Conservation (phyloP, 1,139 yeast species). For the Magnusiomyces ingens region DNA sequence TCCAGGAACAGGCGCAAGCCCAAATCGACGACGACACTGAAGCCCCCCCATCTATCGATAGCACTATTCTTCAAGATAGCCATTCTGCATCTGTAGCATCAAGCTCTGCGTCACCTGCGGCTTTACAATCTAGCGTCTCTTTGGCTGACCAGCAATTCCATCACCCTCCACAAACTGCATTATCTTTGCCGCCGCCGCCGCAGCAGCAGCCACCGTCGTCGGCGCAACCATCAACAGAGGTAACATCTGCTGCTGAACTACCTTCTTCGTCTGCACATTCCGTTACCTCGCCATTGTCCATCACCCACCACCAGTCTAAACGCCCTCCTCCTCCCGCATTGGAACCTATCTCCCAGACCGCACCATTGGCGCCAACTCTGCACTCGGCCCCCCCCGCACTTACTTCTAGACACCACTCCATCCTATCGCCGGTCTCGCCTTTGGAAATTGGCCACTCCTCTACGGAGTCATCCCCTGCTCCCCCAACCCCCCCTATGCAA, state of each 20-base stretch:
- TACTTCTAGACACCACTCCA: not conserved
- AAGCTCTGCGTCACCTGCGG: not conserved
- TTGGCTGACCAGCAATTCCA: too few relatives aligned
- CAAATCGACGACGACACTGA: not conserved
- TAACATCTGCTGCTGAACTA: not conserved
- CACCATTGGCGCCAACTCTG: not conserved
- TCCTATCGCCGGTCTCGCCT: not conserved
- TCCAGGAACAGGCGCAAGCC: not conserved
- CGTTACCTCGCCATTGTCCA: not conserved
- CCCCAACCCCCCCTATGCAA: not conserved
- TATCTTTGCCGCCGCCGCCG: too few relatives aligned
- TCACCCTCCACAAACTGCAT: too few relatives aligned
- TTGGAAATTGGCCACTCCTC: not conserved
- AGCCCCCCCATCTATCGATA: not conserved
- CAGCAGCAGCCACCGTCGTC: too few relatives aligned
- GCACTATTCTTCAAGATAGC: too few relatives aligned
- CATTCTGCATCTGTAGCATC: not conserved
- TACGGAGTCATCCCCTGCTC: not conserved
- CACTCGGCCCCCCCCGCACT: not conserved
- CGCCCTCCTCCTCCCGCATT: not conserved
- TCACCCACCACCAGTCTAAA: not conserved
- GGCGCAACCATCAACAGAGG: too few relatives aligned
- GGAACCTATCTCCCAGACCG: not conserved
- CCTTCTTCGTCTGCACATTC: not conserved
- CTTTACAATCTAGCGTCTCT: too few relatives aligned